phyloP scores from a whole-genome alignment of 345 rosid genomes.

The Orychophragmus violaceus region DNA sequence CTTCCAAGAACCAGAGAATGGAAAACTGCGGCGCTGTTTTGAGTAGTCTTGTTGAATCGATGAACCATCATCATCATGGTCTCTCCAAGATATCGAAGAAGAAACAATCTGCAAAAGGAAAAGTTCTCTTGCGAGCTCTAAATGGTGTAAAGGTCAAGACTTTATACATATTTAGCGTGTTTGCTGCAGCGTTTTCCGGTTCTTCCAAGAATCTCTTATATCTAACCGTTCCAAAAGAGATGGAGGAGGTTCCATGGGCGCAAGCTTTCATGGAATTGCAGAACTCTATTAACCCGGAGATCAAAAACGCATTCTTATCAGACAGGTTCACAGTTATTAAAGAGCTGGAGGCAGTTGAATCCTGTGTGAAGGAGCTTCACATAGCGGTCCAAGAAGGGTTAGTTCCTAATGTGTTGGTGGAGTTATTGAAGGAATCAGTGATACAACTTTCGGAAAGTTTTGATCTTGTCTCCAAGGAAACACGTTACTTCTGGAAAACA shows the following conservation, averaged over 20 bases:
- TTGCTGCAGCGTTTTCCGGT: slow-evolving; percentile 67
- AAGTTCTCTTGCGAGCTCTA: slow-evolving; percentile 72
- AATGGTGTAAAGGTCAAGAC: slow-evolving; percentile 72
- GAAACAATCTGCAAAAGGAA: slow-evolving; percentile 56
- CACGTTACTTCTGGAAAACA: slow-evolving; percentile 51
- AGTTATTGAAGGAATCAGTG: slow-evolving; percentile 33
- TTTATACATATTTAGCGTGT: slow-evolving; percentile 50
- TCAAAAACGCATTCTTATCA: slow-evolving; percentile 37
- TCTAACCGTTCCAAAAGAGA: slow-evolving; percentile 33
- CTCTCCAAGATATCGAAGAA: slow-evolving; percentile 31
- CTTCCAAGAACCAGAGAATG: slow-evolving; percentile 51
- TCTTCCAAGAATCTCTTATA: slow-evolving; percentile 43
- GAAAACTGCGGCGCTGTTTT: slow-evolving; percentile 45
- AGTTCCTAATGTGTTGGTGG: slow-evolving; percentile 26
- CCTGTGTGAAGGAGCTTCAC: slow-evolving; percentile 44
- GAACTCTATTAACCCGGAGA: slow-evolving; percentile 37
- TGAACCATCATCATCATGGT: slow-evolving; percentile 16
- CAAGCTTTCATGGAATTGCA: slow-evolving; percentile 52
- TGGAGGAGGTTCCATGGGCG: slow-evolving; percentile 49
- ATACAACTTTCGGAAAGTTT: slow-evolving; percentile 53
- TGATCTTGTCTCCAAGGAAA: slow-evolving; percentile 51
- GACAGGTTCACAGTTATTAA: slow-evolving; percentile 37
- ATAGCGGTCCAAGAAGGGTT: slow-evolving; percentile 43
- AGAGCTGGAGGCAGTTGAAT: slow-evolving; percentile 55
- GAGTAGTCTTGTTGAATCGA: slow-evolving; percentile 41